Evolutionary conservation across 495 filamentous ascomycete genomes (phyloP), one percentile per base, ranked within the genome.

Genomic region (Terfezia claveryi): DNA sequence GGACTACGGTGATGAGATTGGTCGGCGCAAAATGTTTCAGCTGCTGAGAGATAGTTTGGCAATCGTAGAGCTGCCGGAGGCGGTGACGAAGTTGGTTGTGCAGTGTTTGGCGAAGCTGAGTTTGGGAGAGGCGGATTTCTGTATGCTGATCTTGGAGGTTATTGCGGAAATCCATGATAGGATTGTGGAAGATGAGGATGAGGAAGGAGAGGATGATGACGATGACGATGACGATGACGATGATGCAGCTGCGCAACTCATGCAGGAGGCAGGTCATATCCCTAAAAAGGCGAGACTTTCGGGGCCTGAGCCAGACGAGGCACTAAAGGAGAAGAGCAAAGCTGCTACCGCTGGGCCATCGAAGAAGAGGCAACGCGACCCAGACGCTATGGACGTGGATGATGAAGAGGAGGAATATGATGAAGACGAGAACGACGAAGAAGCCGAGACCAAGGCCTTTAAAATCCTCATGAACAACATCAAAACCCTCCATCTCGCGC

Each of bases 401-500:
- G 10, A 78, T 71, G 65, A 62, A 64, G 60, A 76, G 59, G 65
- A 74, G 66, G 62, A 62, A n/a, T 66, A 71, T 58, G 70, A 70
- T 2, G 67, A 70, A 5, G 62, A 62, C 4, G 68, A 68, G 7
- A 77, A 75, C 51, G 81, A 81, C 61, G 84, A 86, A 61, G 80
- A 83, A 52, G 80, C 80, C 8, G 82, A 87, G 64, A 76, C 76
- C 11, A 94, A 88, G 68, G 80, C 86, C 2, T 74, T 95, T 55
- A 76, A 75, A 55, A 87, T 94, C 66, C 87, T 96, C 64, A 79
- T 93, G 72, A 82, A 96, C 62, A 95, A 96, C 71, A 85, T 94
- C 79, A 95, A 96, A 67, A 95, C 91, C 69, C 75, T 99, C 38
- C 85, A 95, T 63, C 94, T 99, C 60, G 87, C 92, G 23, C 87